Evolutionary conservation across 768 basidiomycete species (phyloP), one percentile per base, ranked within the genome.

Genomic region (Russula foetens): DNA sequence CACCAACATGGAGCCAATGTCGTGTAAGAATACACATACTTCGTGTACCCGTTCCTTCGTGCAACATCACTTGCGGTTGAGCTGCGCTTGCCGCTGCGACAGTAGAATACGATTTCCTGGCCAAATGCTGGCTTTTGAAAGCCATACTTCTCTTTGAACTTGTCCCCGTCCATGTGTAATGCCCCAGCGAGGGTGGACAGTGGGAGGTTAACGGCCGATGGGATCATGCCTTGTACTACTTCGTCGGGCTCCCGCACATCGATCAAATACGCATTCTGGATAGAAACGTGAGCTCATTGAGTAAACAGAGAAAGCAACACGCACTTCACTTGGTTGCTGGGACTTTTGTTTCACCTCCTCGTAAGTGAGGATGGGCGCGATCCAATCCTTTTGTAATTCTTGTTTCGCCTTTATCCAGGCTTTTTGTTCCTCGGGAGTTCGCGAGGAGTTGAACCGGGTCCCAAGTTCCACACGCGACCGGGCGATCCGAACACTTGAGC

Each of bases 331-430:
- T 4, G 96, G 96, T 66, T 82, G 85, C 66, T 84, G 72, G 0
- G 92, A 92, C 64, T 80, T 83, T 2, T 86, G 85, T 68, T 96
- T 88, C 33, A 98, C 74, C 63, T 92, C 83, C 35, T 88, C 87
- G 69, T 96, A 98, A 0, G 79, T 77, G 54, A 97, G 73, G 24
- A 84, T 75, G 44, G 81, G 83, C 17, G 84, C 80, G 66, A 81
- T 84, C 93, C 93, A 96, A 66, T 92, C 89, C 64, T 80, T 76
- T 68, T 83, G 84, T 23, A 77, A 58, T 26, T 72, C 70, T 53
- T 77, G 70, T 31, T 72, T 71, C 60, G 75, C 68, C 63, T 76
- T 74, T 58, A 81, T 74, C 17, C 69, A 63, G 24, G 65, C 69
- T 50, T 80, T 71, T 41, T 14, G 70, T 71, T 9, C 53, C 23